Percentiles rank a stretch among this genome's conserved stretches.
These are phyloP conservation scores for Jamesozyma spencerorum DNA, from an alignment of 805 yeast genomes.

Conservation along the genomic window DNA sequence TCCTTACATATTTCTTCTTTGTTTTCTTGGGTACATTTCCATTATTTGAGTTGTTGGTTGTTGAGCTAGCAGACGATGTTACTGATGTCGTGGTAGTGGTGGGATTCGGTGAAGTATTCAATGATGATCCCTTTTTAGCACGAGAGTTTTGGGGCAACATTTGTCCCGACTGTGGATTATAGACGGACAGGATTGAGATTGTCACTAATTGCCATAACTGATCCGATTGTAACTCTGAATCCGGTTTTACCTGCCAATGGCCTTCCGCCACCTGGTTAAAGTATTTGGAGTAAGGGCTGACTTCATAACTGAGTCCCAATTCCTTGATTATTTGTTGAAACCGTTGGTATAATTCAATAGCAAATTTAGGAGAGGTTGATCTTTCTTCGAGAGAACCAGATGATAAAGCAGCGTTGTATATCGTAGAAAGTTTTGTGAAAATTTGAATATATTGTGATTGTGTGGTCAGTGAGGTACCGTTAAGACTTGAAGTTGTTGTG, in stretches of 20 bases:
- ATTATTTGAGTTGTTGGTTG: slow-evolving; percentile 2
- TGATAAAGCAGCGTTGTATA: slow-evolving; percentile 23
- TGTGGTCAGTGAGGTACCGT: not conserved
- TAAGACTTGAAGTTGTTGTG: too few relatives aligned
- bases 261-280: slow-evolving; percentile 22
- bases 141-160: slow-evolving; percentile 15
- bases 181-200: slow-evolving; percentile 18
- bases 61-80: slow-evolving; percentile 1
- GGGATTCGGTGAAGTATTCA: slow-evolving; percentile 20
- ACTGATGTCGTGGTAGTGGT: slow-evolving; percentile 4
- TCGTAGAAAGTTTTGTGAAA: slow-evolving; percentile 22
- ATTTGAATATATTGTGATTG: slow-evolving; percentile 13
- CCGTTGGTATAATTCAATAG: slow-evolving; percentile 28
- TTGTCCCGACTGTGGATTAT: slow-evolving; percentile 23
- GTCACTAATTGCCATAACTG: slow-evolving; percentile 25
- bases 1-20: slow-evolving; percentile 7
- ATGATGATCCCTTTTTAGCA: slow-evolving; percentile 3
- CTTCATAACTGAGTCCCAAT: slow-evolving; percentile 23
- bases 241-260: slow-evolving; percentile 24
- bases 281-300: slow-evolving; percentile 25
- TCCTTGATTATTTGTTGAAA: slow-evolving; percentile 30
- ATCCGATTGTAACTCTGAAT: slow-evolving; percentile 20
- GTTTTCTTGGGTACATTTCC: slow-evolving; percentile 7
- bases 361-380: slow-evolving; percentile 27
- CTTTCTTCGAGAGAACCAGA: slow-evolving; percentile 22